Conservation (phyloP, 805 yeast genomes). For the Blastobotrys muscicola region DNA sequence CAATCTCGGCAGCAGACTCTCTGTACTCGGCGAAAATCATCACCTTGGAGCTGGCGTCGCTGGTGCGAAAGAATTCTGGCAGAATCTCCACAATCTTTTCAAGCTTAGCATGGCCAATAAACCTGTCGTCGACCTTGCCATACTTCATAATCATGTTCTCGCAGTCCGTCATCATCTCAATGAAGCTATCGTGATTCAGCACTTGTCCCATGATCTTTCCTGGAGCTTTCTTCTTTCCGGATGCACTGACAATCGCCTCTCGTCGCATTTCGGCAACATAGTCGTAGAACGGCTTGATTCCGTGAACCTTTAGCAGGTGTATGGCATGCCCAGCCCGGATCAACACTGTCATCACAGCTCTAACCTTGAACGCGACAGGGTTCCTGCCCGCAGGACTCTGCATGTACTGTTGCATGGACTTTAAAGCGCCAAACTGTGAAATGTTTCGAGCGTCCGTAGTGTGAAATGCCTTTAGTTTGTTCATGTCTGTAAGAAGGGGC, state of each 20-base stretch:
- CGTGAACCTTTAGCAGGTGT: conserved; percentile 60
- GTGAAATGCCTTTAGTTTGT: conserved; percentile 52
- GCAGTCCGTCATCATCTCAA: conserved; percentile 36
- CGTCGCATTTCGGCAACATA: conserved; percentile 46
- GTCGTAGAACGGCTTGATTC: conserved; percentile 63
- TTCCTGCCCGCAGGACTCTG: conserved; percentile 12
- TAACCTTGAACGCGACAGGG: conserved; percentile 17
- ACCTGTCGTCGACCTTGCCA: conserved; percentile 24
- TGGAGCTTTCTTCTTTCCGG: conserved; percentile 24
- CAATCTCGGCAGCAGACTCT: conserved; percentile 84
- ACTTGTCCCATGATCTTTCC: conserved; percentile 61
- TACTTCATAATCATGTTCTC: conserved; percentile 30
- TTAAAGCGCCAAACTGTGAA: conserved; percentile 63
- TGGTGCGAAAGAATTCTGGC: conserved; percentile 39
- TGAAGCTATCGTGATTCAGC: conserved; percentile 43
- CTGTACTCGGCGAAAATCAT: conserved; percentile 84
- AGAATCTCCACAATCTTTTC: conserved; percentile 50
- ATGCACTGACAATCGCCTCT: conserved; percentile 9
- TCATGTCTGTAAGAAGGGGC: conserved; percentile 58
- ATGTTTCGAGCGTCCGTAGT: conserved; percentile 57
- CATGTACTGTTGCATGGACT: conserved; percentile 45
- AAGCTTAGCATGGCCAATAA: conserved; percentile 65
- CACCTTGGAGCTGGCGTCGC: conserved; percentile 44
- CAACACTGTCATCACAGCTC: conserved; percentile 41
- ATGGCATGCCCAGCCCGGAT: conserved; percentile 55